These are phyloP conservation scores for Cenchrus fungigraminus DNA, from an alignment of 176 grass and related monocot species.

Conservation along the genomic window DNA sequence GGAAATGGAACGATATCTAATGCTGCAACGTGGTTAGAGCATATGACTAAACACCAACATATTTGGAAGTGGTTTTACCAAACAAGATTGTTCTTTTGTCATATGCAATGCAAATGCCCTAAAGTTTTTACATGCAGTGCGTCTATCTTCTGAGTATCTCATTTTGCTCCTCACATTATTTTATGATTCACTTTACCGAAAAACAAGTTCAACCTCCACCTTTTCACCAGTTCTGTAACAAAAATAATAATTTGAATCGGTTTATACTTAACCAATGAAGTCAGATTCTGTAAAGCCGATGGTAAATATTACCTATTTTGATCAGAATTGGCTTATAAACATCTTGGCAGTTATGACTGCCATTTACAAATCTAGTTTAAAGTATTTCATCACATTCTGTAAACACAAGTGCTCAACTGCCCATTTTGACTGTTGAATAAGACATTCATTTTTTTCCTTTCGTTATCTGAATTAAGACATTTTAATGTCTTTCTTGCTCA, in stretches of 20 bases:
- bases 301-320: constrained; percentile 1
- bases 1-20: neutral
- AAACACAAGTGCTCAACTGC: neutral
- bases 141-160: constrained; percentile 17
- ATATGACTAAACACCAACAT: neutral
- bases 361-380: neutral
- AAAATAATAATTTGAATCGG: neutral
- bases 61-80: neutral
- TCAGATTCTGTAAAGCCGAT: constrained; percentile 25
- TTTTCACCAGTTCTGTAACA: neutral
- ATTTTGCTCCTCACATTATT: constrained; percentile 6
- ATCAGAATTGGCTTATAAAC: constrained; percentile 12
- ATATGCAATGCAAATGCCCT: neutral
- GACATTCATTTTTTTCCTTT: constrained; percentile 2
- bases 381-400: neutral
- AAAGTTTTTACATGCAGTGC: constrained; percentile 12
- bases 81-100: neutral
- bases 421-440: constrained; percentile 3
- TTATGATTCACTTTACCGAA: neutral
- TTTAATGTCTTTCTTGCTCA: neutral
- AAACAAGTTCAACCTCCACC: neutral
- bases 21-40: neutral
- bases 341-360: constrained; percentile 10
- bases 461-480: neutral
- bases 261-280: constrained; percentile 20